A percentile compares a stretch with the other conserved stretches of the same genome.
Evolutionary conservation across 768 basidiomycete species (phyloP).

Genomic region (Collybiopsis confluens): DNA sequence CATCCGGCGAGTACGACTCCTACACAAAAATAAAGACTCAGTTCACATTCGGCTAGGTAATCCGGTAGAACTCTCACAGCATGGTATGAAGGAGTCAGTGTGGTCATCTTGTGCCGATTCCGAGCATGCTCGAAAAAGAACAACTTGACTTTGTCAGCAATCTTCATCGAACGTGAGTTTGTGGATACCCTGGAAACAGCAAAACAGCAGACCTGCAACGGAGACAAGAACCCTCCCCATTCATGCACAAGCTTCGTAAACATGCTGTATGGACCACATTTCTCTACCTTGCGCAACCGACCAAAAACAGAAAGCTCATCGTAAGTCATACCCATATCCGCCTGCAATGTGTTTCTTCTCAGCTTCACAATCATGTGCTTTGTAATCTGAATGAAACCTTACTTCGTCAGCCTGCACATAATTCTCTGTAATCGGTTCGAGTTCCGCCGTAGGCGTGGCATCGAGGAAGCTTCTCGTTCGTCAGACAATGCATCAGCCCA

Average conservation of each 20-base stretch:
- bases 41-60: conserved; percentile 3
- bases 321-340: conserved; percentile 99
- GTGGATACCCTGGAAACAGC: no score
- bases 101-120: conserved; percentile 99
- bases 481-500: neutral
- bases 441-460: conserved; percentile 91
- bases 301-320: conserved; percentile 94
- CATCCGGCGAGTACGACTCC: conserved; percentile 96
- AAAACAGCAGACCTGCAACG: conserved; percentile 78
- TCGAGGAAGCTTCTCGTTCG: conserved; percentile 69
- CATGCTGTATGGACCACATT: conserved; percentile 96
- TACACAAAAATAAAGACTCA: conserved; percentile 23
- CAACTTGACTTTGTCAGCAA: conserved; percentile 94
- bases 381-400: conserved; percentile 11
- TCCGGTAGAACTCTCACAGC: conserved; percentile 47
- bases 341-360: conserved; percentile 38
- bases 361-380: conserved; percentile 4
- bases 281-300: conserved; percentile 90
- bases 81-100: conserved; percentile 89
- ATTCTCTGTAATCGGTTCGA: conserved; percentile 91
- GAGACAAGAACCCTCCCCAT: conserved; percentile 86
- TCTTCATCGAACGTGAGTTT: conserved; percentile 40
- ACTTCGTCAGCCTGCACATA: conserved; percentile 97
- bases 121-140: conserved; percentile 97
- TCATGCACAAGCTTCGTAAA: conserved; percentile 93